Percentiles rank a stretch among this genome's conserved stretches.
These are phyloP conservation scores for Monosporozyma aquatica DNA, from an alignment of 805 yeast genomes.

Conservation along the genomic window DNA sequence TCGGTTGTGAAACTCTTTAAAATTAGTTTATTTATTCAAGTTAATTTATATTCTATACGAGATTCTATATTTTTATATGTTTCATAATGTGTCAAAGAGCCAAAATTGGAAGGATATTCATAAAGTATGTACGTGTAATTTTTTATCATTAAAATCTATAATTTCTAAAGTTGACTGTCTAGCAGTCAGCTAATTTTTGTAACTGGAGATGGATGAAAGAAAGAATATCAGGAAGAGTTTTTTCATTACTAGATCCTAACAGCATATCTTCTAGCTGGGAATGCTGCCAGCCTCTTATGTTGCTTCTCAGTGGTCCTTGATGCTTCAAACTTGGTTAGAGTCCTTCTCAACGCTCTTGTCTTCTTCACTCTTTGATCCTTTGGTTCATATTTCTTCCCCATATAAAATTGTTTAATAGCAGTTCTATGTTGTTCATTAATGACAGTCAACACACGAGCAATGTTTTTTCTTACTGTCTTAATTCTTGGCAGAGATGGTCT, in stretches of 20 bases:
- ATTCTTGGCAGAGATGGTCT: conserved; percentile 92
- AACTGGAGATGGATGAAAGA: not conserved
- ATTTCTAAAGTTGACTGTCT: too few relatives aligned
- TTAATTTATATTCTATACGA: too few relatives aligned
- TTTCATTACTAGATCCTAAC: conserved; percentile 74
- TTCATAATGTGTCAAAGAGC: too few relatives aligned
- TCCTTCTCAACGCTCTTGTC: conserved; percentile 99
- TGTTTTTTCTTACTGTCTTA: conserved; percentile 94
- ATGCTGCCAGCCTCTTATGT: conserved; percentile 85
- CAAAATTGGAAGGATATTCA: too few relatives aligned
- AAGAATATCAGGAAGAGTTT: too few relatives aligned
- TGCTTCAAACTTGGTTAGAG: conserved; percentile 82
- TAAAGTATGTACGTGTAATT: too few relatives aligned
- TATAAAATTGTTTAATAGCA: conserved; percentile 88
- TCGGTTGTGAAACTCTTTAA: too few relatives aligned
- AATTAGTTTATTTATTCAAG: too few relatives aligned
- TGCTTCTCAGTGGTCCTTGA: conserved; percentile 76
- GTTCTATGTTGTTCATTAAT: conserved; percentile 96
- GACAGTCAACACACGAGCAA: conserved; percentile 95
- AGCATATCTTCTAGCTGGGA: conserved; percentile 98
- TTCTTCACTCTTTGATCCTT: conserved; percentile 88
- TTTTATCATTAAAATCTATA: too few relatives aligned
- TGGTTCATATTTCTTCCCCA: conserved; percentile 91
- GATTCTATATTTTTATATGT: too few relatives aligned
- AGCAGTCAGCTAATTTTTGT: too few relatives aligned